phyloP scores from a whole-genome alignment of 768 basidiomycete species.

The Lactifluus rugatus region DNA sequence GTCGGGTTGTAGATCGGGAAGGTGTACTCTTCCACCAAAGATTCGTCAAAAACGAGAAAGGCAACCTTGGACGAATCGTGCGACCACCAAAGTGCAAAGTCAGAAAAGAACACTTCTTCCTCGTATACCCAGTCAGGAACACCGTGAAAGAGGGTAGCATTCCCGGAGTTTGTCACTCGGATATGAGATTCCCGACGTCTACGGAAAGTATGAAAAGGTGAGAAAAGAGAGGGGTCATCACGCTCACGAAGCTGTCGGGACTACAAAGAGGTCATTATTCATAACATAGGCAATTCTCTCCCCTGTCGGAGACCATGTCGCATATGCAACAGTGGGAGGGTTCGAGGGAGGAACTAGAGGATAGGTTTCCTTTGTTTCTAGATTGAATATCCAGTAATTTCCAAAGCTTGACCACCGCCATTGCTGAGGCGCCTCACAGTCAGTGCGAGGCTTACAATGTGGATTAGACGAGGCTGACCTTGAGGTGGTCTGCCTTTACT shows the following conservation, averaged over 20 bases:
- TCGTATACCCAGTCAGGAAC: conserved; percentile 98
- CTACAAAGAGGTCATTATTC: conserved; percentile 82
- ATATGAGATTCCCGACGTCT: conserved; percentile 39
- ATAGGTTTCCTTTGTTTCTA: conserved; percentile 56
- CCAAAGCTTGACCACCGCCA: conserved; percentile 89
- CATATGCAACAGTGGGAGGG: conserved; percentile 69
- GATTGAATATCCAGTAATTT: conserved; percentile 87
- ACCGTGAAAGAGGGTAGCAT: conserved; percentile 81
- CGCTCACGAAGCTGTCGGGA: conserved; percentile 55
- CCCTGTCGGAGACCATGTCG: conserved; percentile 79
- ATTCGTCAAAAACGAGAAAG: conserved; percentile 84
- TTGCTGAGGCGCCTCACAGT: conserved; percentile 42
- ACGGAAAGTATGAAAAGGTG: conserved; percentile 21
- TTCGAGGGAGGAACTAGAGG: conserved; percentile 59
- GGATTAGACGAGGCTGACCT: conserved; percentile 37
- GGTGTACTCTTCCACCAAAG: conserved; percentile 71
- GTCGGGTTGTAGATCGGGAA: conserved; percentile 92
- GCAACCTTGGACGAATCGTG: conserved; percentile 69
- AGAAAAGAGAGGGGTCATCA: background rate
- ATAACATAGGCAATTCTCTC: conserved; percentile 81
- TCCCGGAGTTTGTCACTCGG: conserved; percentile 74
- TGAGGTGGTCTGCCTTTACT: conserved; percentile 61
- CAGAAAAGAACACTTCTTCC: conserved; percentile 71
- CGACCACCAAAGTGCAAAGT: conserved; percentile 86
- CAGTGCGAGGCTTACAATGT: conserved; percentile 16